These are phyloP conservation scores for Oenanthe sinensis DNA, from an alignment of 129 eudicot species.

Conservation along the genomic window DNA sequence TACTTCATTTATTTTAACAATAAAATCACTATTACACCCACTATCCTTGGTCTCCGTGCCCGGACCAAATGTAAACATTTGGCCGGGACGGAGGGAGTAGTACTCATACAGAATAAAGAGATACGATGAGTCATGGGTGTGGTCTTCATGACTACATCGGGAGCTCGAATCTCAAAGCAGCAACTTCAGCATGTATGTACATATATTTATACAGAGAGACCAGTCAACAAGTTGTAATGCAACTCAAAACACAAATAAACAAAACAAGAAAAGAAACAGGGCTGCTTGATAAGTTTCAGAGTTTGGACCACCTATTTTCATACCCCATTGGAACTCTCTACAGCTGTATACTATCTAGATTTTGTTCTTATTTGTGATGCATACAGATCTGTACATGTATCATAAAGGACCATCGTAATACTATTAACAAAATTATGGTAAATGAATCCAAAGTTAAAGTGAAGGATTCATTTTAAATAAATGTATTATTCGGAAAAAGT, in stretches of 20 bases:
- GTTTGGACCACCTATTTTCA: background rate
- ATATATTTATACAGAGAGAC: background rate
- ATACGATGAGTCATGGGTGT: slow-evolving; percentile 3
- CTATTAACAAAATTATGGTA: too few species aligned
- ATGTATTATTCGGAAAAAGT: background rate
- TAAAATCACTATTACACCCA: too few species aligned
- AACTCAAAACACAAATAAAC: background rate
- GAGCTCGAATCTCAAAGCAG: slow-evolving; percentile 1
- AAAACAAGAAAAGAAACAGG: background rate
- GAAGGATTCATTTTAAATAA: too few species aligned
- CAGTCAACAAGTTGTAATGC: background rate
- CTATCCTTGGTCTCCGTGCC: too few species aligned
- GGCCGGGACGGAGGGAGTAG: too few species aligned
- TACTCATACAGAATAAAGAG: too few species aligned
- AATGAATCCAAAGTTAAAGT: background rate
- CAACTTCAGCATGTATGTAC: background rate
- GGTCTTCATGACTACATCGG: background rate
- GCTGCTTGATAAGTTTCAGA: background rate
- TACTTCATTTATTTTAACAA: too few species aligned
- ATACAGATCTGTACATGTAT: background rate
- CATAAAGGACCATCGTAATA: too few species aligned
- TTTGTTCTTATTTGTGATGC: background rate
- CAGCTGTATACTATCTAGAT: background rate
- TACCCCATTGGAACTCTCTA: background rate
- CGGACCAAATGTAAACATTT: too few species aligned